Base-by-base conservation (phyloP, 176 grass and related monocot genomes). In the Phoenix roebelenii region DNA sequence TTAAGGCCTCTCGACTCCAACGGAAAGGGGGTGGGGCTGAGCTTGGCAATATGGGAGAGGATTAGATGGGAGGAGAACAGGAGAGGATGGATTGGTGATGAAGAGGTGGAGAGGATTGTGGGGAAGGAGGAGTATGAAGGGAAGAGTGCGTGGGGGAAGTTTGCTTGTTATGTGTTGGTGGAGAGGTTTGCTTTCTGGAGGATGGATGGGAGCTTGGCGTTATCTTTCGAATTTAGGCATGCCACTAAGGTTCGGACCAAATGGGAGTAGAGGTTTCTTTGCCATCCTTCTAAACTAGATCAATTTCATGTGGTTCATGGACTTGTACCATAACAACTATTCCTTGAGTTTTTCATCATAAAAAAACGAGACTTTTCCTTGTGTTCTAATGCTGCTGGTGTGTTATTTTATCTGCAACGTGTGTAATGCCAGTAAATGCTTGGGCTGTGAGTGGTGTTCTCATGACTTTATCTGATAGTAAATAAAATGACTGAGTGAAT, bases 1-100 rank as follows among this genome's bases (percentile, higher is more conserved):
- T 28, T 12, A 4, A 2, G 4, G 66, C 16, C 14, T 9, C 17
- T 20, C 17, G 32, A 17, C 20, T 39, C 30, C 9, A 49, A 22
- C 10, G 17, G n/a, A 60, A 72, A 35, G 50, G 55, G 35, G 3
- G 15, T 85, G 9, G 72, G 56, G 0, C 23, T 85, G 72, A 29
- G 57, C 58, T 23, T 54, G 24, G 63, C 50, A 44, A n/a, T 80
- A 55, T 80, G 76, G 76, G 82, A 85, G 71, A 85, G 50, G 67
- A 67, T 85, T 57, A 23, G 6, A 7, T 72, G 56, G 66, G 82
- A 80, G 68, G 20, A 63, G 66, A 23, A 25, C 25, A 80, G 56
- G n/a, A 61, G 55, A 54, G 82, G 76, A 12, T 85, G 76, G 76
- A 35, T 71, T 4, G 63, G 10, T 48, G 76, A 75, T 53, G 63